Conservation (phyloP, 306 rosid species). For the Cotoneaster glaucophyllus region DNA sequence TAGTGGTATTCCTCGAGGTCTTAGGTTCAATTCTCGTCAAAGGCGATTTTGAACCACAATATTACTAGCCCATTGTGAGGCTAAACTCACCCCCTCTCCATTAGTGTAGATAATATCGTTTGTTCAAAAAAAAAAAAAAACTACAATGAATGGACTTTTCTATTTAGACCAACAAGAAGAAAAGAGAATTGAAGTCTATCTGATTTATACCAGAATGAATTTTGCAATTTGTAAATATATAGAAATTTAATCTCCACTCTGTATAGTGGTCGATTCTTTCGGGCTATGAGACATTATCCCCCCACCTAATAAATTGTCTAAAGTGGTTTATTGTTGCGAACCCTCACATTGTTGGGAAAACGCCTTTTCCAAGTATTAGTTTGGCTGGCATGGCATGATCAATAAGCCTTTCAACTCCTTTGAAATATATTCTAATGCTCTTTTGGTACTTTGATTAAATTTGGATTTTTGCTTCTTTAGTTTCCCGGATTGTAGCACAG, state of each 20-base stretch:
- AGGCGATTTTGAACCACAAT: too few relatives aligned
- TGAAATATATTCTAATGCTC: background rate
- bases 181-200: background rate
- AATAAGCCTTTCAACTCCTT: background rate
- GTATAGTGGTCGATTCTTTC: background rate
- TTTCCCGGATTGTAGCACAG: conserved; percentile 63
- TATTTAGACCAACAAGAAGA: too few relatives aligned
- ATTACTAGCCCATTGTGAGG: too few relatives aligned
- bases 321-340: background rate
- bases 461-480: conserved; percentile 27
- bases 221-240: background rate
- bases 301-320: background rate
- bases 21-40: too few relatives aligned
- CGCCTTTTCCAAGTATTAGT: background rate
- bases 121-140: too few relatives aligned
- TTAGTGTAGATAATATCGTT: too few relatives aligned
- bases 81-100: too few relatives aligned
- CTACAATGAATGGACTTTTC: too few relatives aligned
- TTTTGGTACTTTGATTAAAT: background rate
- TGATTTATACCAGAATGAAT: background rate
- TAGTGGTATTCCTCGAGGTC: too few relatives aligned
- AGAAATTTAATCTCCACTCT: background rate
- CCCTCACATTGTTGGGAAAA: background rate
- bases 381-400: background rate
- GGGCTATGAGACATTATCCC: background rate